Conservation (phyloP, 805 yeast species). For the Ogataea nonfermentans region DNA sequence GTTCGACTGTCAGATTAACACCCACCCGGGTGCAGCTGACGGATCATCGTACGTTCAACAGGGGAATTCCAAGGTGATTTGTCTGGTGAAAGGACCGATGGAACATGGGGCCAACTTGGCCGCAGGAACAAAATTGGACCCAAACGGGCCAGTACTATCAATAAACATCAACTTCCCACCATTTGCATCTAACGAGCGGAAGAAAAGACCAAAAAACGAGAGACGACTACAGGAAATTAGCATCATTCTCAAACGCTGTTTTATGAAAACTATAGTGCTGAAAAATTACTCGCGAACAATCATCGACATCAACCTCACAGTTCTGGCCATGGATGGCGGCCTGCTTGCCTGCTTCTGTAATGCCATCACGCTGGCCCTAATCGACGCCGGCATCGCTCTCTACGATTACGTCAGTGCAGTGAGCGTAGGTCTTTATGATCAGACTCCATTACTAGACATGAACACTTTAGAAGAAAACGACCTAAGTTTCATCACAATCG, state of each 20-base stretch:
- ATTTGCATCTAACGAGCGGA: conserved; percentile 74
- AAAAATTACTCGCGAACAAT: conserved; percentile 80
- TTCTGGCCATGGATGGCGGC: conserved; percentile 90
- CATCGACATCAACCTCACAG: conserved; percentile 72
- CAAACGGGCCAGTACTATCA: conserved; percentile 57
- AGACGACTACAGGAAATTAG: conserved; percentile 66
- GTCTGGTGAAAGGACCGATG: conserved; percentile 85
- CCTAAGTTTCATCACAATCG: conserved; percentile 76
- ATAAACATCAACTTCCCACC: conserved; percentile 74
- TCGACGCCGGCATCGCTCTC: conserved; percentile 95
- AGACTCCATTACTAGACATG: conserved; percentile 74
- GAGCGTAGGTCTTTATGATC: conserved; percentile 76
- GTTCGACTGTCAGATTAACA: conserved; percentile 76
- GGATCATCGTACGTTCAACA: conserved; percentile 92
- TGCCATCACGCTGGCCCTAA: conserved; percentile 82
- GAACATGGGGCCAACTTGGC: conserved; percentile 53
- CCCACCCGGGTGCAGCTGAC: conserved; percentile 85
- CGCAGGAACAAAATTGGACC: conserved; percentile 49
- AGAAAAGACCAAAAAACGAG: conserved; percentile 65
- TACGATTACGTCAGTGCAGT: conserved; percentile 84
- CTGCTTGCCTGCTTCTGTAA: conserved; percentile 75
- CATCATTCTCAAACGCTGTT: conserved; percentile 65
- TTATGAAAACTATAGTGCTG: conserved; percentile 69
- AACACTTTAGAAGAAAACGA: conserved; percentile 82
- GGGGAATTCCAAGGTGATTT: conserved; percentile 86